Evolutionary conservation across 805 yeast genomes (phyloP), one percentile per base, ranked within the genome.

Genomic region (Yarrowia keelungensis): DNA sequence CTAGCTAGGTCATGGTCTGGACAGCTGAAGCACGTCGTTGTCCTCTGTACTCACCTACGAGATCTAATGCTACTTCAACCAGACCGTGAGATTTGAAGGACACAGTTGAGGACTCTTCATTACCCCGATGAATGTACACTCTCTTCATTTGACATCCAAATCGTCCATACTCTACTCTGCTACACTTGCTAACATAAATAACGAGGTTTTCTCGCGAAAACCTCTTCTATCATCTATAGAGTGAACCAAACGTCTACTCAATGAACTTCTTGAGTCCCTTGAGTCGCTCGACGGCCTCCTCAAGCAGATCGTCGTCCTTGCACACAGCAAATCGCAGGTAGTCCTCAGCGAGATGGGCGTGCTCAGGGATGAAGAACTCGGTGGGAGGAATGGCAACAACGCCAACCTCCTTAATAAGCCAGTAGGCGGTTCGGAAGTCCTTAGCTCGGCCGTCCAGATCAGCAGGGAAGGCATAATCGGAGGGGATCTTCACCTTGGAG

Each of bases 321-420:
- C 99, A 95, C 19, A 95, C 96, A 15, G 99, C 98, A 78, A 95
- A 93, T 76, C 99, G 87, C 71, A 95, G 81, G 76, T 92, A 86
- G 73, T 91, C 88, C 76, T 93, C 97, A 69, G 94, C 92, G 16
- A 88, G 86, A 69, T 85, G 81, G 41, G 90, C 92, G 72, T 89
- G 87, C 70, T 85, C 87, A 10, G 87, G 85, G 53, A 87, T 84
- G 74, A 91, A 87, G 75, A 95, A 95, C 79, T 94, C 98, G n/a
- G 97, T 89, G 38, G 98, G 98, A 11, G 99, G 99, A 72, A 95
- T 95, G 4, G 97, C 89, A 22, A 95, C 98, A 49, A 95, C 96
- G 11, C 99, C 99, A 69, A 94, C 78, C 76, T 92, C 97, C 76
- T 87, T 88, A 75, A 92, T 92, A 70, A 95, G 83, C 98, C 98